Conservation (phyloP, 75 land plant species). For the Selaginella moellendorffii region DNA sequence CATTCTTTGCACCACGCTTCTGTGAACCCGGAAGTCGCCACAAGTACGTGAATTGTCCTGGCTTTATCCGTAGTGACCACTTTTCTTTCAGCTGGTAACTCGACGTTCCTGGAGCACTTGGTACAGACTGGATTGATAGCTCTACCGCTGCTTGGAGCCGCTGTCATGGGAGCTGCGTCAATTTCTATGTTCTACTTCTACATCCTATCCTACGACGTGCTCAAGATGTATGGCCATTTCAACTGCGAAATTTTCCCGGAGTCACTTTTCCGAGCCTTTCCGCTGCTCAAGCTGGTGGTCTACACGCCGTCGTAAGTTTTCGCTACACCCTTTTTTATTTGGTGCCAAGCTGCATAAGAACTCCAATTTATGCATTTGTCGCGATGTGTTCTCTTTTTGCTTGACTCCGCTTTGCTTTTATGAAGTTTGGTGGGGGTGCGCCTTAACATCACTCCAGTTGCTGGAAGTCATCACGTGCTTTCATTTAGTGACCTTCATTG, state of each 20-base stretch:
- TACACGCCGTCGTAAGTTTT: conserved; percentile 24
- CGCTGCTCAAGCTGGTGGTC: conserved; percentile 15
- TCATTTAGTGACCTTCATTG: neutral
- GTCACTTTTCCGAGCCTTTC: conserved; percentile 14
- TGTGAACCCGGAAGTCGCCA: neutral
- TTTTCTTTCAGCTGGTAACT: conserved; percentile 15
- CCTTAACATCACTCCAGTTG: too few species aligned
- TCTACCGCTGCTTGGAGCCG: conserved; percentile 18
- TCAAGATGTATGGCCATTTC: conserved; percentile 19
- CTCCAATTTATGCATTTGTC: neutral
- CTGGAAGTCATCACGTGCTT: neutral
- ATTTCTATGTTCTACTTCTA: conserved; percentile 21
- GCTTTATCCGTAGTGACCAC: neutral
- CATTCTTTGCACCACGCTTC: conserved; percentile 28
- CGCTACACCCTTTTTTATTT: neutral
- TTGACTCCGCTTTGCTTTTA: neutral
- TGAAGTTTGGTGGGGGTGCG: neutral
- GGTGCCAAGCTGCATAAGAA: neutral
- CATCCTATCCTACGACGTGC: conserved; percentile 21
- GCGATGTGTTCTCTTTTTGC: neutral
- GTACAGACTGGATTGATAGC: conserved; percentile 10
- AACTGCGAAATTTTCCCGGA: conserved; percentile 30
- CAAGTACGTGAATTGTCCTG: neutral
- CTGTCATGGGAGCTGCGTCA: conserved; percentile 13
- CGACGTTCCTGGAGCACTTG: conserved; percentile 24